Conservation (phyloP, 1,139 yeast species). For the Pichia sp. region DNA sequence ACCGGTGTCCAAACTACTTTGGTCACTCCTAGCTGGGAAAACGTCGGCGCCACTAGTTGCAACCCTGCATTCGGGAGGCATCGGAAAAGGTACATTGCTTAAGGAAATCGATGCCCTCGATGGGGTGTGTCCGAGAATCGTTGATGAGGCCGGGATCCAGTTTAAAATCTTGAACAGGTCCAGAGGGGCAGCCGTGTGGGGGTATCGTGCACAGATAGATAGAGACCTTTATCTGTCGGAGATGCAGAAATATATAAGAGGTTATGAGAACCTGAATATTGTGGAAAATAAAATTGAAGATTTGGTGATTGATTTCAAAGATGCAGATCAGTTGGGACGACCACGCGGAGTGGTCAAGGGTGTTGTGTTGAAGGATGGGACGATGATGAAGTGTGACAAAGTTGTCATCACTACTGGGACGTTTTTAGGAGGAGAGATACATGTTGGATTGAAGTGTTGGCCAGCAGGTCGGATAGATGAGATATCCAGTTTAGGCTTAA, state of each 20-base stretch:
- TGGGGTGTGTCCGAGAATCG: constrained; percentile 80
- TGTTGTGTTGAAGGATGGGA: constrained; percentile 68
- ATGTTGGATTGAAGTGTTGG: constrained; percentile 70
- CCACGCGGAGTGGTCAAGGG: constrained; percentile 53
- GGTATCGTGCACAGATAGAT: constrained; percentile 96
- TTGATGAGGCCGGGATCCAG: constrained; percentile 91
- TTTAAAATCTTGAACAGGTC: constrained; percentile 83
- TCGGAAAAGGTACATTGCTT: constrained; percentile 90
- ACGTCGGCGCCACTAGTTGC: constrained; percentile 93
- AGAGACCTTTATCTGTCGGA: constrained; percentile 69
- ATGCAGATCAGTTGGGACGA: constrained; percentile 36
- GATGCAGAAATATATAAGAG: constrained; percentile 66
- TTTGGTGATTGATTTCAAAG: constrained; percentile 53
- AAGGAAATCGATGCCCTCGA: constrained; percentile 95
- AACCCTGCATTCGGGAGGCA: constrained; percentile 98
- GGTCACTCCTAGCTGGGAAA: constrained; percentile 68
- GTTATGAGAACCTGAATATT: constrained; percentile 58
- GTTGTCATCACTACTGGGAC: constrained; percentile 96
- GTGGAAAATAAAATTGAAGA: constrained; percentile 80
- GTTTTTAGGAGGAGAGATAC: constrained; percentile 89
- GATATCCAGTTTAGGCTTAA: constrained; percentile 82
- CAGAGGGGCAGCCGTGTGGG: constrained; percentile 97
- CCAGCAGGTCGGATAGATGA: constrained; percentile 97
- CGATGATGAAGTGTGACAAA: constrained; percentile 51
- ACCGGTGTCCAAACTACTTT: constrained; percentile 69